Conservation (phyloP, 2,329 filamentous ascomycete species). For the Fusarium longipes region DNA sequence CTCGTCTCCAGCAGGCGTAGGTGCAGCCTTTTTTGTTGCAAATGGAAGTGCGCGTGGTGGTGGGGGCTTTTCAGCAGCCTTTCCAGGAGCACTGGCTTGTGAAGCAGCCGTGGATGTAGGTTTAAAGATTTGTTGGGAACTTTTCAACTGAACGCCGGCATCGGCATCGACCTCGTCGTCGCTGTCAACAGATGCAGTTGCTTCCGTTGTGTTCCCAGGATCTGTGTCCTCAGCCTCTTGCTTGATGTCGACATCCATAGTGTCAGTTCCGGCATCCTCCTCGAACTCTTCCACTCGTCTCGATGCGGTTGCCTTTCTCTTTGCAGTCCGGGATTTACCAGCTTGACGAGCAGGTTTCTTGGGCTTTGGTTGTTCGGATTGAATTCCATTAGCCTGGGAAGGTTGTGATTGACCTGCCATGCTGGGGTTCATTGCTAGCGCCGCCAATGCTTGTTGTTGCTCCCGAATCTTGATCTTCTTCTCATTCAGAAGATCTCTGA, state of each 20-base stretch:
- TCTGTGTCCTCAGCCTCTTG: constrained; percentile 55
- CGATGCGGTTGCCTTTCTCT: constrained; percentile 61
- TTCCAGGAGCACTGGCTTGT: constrained; percentile 21
- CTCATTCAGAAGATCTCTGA: constrained; percentile 76
- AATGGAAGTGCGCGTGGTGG: constrained; percentile 60
- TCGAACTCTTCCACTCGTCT: constrained; percentile 57
- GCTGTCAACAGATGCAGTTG: constrained; percentile 55
- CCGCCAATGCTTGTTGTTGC: constrained; percentile 71
- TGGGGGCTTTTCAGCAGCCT: constrained; percentile 48
- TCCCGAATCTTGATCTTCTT: constrained; percentile 85
- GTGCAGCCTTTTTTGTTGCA: constrained; percentile 50
- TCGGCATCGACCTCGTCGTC: constrained; percentile 54
- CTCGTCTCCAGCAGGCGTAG: constrained; percentile 55
- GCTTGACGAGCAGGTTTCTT: constrained; percentile 46
- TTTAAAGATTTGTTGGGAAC: constrained; percentile 7
- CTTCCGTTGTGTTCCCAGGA: constrained; percentile 55
- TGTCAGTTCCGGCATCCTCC: constrained; percentile 56
- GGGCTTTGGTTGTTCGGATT: constrained; percentile 26
- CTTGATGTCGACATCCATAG: constrained; percentile 62
- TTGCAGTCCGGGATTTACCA: constrained; percentile 56
- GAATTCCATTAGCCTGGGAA: constrained; percentile 37
- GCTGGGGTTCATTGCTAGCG: constrained; percentile 56
- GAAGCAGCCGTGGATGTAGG: constrained; percentile 5
- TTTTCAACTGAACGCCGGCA: background rate
- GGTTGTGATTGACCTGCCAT: constrained; percentile 45